These are phyloP conservation scores for Penicillium roqueforti DNA, from an alignment of 495 filamentous ascomycete genomes.

Conservation along the genomic window DNA sequence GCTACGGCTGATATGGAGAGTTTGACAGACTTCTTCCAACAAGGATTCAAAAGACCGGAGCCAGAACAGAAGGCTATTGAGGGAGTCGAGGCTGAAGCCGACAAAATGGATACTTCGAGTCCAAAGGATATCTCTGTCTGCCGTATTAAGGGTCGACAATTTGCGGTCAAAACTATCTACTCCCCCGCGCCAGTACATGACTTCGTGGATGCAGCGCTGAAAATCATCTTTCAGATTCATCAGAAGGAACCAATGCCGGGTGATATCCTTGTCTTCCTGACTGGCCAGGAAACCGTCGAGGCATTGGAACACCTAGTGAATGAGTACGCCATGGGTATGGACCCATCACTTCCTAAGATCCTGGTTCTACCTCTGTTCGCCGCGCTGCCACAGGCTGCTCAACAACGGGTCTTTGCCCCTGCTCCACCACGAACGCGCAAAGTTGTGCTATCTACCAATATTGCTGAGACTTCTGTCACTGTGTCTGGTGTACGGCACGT, in stretches of 20 bases:
- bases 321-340: conserved; percentile 67
- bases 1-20: conserved; percentile 86
- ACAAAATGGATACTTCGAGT: conserved; percentile 5
- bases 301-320: conserved; percentile 73
- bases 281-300: conserved; percentile 91
- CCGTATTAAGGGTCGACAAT: conserved; percentile 83
- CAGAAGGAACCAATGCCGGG: conserved; percentile 83
- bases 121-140: conserved; percentile 49
- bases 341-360: conserved; percentile 69
- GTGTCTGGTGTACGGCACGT: conserved; percentile 90
- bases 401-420: conserved; percentile 80
- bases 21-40: conserved; percentile 70
- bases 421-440: conserved; percentile 75
- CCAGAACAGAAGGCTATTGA: conserved; percentile 15
- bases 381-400: conserved; percentile 67
- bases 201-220: conserved; percentile 76
- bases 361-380: conserved; percentile 69
- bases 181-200: conserved; percentile 73
- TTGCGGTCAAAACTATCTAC: conserved; percentile 76
- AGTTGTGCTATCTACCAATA: conserved; percentile 90
- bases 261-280: conserved; percentile 90
- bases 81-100: conserved; percentile 1
- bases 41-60: conserved; percentile 25
- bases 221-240: conserved; percentile 85
- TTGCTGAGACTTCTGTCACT: conserved; percentile 96